Evolutionary conservation across 2,329 filamentous ascomycete species (phyloP).

Genomic region (Alternaria atra): DNA sequence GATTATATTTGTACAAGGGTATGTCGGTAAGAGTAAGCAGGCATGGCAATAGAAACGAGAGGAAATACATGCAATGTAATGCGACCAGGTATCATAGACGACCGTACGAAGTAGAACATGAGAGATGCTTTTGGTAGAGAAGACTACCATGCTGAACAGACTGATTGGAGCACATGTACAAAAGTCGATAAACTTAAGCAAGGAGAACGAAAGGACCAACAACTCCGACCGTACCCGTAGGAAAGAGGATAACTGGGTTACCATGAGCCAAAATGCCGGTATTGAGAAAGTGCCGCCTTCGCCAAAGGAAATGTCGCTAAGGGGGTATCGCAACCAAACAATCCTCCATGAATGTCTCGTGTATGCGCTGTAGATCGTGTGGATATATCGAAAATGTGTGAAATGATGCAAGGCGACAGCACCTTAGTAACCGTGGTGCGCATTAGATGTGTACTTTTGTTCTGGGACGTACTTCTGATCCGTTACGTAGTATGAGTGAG

Average conservation of each 20-base stretch:
- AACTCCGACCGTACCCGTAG: constrained; percentile 3
- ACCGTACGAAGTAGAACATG: neutral
- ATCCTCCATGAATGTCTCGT: constrained; percentile 24
- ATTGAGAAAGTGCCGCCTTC: constrained; percentile 15
- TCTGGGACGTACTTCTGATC: constrained; percentile 39
- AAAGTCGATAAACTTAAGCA: neutral
- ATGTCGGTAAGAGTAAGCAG: constrained; percentile 4
- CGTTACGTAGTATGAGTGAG: constrained; percentile 41
- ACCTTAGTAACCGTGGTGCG: constrained; percentile 20
- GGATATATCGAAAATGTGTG: constrained; percentile 4
- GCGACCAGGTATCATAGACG: constrained; percentile 11
- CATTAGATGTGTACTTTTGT: constrained; percentile 19
- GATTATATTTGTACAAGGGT: constrained; percentile 28
- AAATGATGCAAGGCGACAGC: constrained; percentile 1
- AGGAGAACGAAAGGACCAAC: constrained; percentile 2
- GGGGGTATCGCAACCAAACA: constrained; percentile 32
- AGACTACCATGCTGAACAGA: constrained; percentile 1
- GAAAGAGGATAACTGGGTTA: neutral
- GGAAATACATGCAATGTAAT: constrained; percentile 5
- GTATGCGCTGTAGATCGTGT: constrained; percentile 18
- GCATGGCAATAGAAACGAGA: constrained; percentile 5
- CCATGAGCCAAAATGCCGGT: constrained; percentile 9
- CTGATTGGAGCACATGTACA: neutral
- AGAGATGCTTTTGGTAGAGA: constrained; percentile 7
- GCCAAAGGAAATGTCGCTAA: constrained; percentile 18